phyloP scores from a whole-genome alignment of 495 filamentous ascomycete species.

The Penicillium waksmanii region DNA sequence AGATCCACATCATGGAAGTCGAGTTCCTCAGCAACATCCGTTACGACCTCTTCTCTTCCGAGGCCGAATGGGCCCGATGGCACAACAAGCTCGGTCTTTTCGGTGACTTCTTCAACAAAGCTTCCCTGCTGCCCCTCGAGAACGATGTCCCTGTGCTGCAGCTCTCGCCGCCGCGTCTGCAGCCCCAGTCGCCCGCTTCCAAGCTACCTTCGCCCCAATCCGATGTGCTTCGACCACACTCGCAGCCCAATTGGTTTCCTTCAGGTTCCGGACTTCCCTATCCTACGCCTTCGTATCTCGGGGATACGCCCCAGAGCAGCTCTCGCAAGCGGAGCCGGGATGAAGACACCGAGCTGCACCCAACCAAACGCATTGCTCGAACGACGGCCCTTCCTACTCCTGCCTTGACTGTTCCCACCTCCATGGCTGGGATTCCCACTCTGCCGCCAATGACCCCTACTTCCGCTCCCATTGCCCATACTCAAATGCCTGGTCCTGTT shows the following conservation, averaged over 20 bases:
- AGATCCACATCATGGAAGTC: constrained; percentile 99
- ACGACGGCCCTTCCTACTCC: constrained; percentile 35
- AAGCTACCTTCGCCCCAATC: constrained; percentile 60
- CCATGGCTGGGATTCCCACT: constrained; percentile 40
- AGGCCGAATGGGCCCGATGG: constrained; percentile 84
- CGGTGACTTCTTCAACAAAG: constrained; percentile 75
- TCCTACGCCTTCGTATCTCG: constrained; percentile 26
- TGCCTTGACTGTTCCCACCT: constrained; percentile 35
- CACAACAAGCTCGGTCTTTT: constrained; percentile 78
- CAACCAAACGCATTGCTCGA: constrained; percentile 63
- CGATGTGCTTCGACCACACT: constrained; percentile 31
- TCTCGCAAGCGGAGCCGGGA: constrained; percentile 76
- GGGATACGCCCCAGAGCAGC: constrained; percentile 37
- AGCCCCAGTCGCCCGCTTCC: constrained; percentile 42
- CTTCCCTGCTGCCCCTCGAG: constrained; percentile 45
- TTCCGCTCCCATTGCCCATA: constrained; percentile 35
- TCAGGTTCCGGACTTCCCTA: constrained; percentile 35
- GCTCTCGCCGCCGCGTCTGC: constrained; percentile 39
- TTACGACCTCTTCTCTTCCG: constrained; percentile 85
- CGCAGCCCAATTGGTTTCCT: constrained; percentile 38
- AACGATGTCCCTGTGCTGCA: constrained; percentile 33
- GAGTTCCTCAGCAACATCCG: constrained; percentile 99
- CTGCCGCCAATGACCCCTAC: constrained; percentile 44
- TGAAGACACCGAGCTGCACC: constrained; percentile 62
- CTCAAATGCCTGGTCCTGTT: constrained; percentile 33